Evolutionary conservation across 768 basidiomycete species (phyloP), one percentile per base, ranked within the genome.

Genomic region (Trametes cubensis): DNA sequence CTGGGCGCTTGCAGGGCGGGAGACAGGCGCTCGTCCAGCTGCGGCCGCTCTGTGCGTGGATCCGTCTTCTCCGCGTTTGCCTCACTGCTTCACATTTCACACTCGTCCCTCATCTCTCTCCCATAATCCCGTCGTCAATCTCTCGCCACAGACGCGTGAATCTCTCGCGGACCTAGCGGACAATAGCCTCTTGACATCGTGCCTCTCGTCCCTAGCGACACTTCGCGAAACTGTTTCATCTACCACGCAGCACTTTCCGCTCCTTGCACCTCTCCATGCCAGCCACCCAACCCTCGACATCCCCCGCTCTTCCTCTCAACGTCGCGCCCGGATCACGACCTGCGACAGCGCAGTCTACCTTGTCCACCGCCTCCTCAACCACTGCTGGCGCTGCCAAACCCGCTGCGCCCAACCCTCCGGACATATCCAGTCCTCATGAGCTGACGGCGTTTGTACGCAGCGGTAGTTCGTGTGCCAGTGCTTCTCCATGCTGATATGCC

Each of bases 351-450:
- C 60, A 63, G 72, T 52, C 77, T 76, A 58, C 30, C 1, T 30
- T 64, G 14, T 64, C 78, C 71, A 52, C 78, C 76, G 30, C 60
- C 61, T 34, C 68, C 11, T 55, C 65, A 13, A 50, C 68, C 25
- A 58, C 67, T 5, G 48, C 64, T 25, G 60, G 30, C 38, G 42
- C 63, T 23, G 17, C 62, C 14, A 70, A 70, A 52, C 40, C 61
- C 18, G 34, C 34, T 11, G 38, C 65, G 4, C 40, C 75, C 39
- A 74, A 69, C 65, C 74, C 81, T 0, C 79, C 79, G 60, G 91
- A 94, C 67, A 93, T 93, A 39, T 93, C 94, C 2, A 94, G 92
- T 69, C 95, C 95, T 1, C 94, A 95, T 72, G 95, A 97, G 73
- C 76, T 97, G 66, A 96, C 95, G 30, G 93, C 93, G 21, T 97